phyloP scores from a whole-genome alignment of 192 early-diverging fungal genomes.

The Tieghemiomyces parasiticus region DNA sequence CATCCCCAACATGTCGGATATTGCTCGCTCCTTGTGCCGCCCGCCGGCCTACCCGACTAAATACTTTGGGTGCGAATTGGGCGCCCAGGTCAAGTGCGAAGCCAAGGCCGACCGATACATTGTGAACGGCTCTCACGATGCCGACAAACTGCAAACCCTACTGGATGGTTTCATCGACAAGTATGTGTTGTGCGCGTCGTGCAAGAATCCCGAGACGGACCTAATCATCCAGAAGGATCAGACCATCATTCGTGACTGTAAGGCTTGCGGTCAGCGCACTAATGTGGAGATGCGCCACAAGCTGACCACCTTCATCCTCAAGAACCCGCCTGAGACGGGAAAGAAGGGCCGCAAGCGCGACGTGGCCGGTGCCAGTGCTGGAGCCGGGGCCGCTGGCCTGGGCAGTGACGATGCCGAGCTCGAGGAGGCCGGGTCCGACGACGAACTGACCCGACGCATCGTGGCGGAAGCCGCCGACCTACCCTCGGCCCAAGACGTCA shows the following conservation, averaged over 20 bases:
- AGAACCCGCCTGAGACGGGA: constrained; percentile 68
- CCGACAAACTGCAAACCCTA: constrained; percentile 62
- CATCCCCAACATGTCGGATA: constrained; percentile 90
- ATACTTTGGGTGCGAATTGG: constrained; percentile 93
- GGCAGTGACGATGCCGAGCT: constrained; percentile 22
- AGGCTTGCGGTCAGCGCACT: constrained; percentile 77
- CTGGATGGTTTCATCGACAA: constrained; percentile 87
- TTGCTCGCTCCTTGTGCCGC: constrained; percentile 75
- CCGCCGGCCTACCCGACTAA: constrained; percentile 78
- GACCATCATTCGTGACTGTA: constrained; percentile 60
- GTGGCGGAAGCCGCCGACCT: constrained; percentile 51
- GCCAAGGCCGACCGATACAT: constrained; percentile 85
- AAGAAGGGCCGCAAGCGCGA: constrained; percentile 23
- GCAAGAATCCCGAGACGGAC: constrained; percentile 96
- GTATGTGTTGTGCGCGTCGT: constrained; percentile 84
- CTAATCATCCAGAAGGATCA: constrained; percentile 48
- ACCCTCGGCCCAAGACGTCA: constrained; percentile 28
- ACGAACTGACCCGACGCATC: constrained; percentile 50
- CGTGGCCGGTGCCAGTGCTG: constrained; percentile 27
- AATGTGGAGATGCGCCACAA: constrained; percentile 81
- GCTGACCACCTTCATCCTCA: constrained; percentile 76
- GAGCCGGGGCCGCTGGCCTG: constrained; percentile 30
- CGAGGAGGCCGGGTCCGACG: constrained; percentile 39
- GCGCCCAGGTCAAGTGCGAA: constrained; percentile 82
- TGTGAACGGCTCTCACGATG: constrained; percentile 90